Evolutionary conservation across 768 basidiomycete genomes (phyloP), one percentile per base, ranked within the genome.

Genomic region (Tricholoma hemisulphureum): DNA sequence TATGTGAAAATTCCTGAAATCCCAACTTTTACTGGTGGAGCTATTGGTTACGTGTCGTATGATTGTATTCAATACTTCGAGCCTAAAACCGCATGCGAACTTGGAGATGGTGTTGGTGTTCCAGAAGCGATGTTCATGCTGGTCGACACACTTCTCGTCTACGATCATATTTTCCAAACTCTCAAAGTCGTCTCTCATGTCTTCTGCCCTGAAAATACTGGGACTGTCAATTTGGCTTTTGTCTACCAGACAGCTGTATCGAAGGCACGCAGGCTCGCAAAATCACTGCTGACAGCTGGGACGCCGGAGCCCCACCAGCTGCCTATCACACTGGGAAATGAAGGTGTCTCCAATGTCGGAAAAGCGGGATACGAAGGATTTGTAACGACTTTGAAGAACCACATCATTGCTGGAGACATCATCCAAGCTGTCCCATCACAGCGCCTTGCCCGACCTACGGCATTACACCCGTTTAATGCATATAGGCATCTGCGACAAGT

Each of bases 381-480:
- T 66, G 97, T 99, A 13, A 93, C 95, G 45, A 85, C 81, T 55
- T 78, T 99, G 56, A 98, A 98, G 77, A 82, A 96, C 67, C 95
- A 93, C 69, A 97, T 99, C 55, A 80, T 98, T 56, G 90, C 88
- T 16, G 97, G 97, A 26, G 95, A 99, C 74, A 98, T 99, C 67
- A 98, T 99, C 63, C 97, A 99, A 73, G 97, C 97, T 2, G 97
- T 99, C 6, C 97, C 97, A 7, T 95, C 93, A 9, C 97, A 98
- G 71, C 81, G 95, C 26, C 78, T 98, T 28, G 77, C 91, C 13
- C 84, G 93, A 31, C 89, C 90, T 32, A 98, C 97, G 0, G 71
- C 82, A 18, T 77, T 99, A 18, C 94, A 98, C 70, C 96, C 97
- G 1, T 99, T 99, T 80, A 99, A 98, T 75, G 94, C 89, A 6